A percentile compares a stretch with the other conserved stretches of the same genome.
Conservation (phyloP, 352 stramenopile species). For the Phytophthora colocasiae region DNA sequence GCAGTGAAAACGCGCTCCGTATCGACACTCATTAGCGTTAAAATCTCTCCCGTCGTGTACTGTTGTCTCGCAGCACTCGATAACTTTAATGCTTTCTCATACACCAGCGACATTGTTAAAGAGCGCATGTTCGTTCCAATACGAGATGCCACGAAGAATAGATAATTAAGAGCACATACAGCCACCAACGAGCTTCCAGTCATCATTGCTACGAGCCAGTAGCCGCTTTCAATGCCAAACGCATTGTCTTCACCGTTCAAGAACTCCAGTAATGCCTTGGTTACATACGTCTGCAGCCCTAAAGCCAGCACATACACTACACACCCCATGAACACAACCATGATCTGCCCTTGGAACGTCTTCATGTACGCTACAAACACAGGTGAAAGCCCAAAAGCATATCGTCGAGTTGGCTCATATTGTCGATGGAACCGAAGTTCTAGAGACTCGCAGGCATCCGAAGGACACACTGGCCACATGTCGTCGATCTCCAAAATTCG, state of each 20-base stretch:
- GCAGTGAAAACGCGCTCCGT: constrained; percentile 43
- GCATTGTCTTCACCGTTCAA: constrained; percentile 38
- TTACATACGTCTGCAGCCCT: constrained; percentile 37
- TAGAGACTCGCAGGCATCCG: constrained; percentile 33
- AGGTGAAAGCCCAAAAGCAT: constrained; percentile 24
- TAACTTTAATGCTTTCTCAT: constrained; percentile 64
- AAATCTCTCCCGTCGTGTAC: constrained; percentile 47
- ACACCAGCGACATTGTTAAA: constrained; percentile 52
- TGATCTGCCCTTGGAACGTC: constrained; percentile 29
- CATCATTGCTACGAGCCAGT: constrained; percentile 41
- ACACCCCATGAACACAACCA: constrained; percentile 16
- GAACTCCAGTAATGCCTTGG: constrained; percentile 37
- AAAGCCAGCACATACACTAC: constrained; percentile 39
- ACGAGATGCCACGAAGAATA: constrained; percentile 42
- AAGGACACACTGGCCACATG: constrained; percentile 36
- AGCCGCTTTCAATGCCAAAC: constrained; percentile 37
- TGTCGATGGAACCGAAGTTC: constrained; percentile 26
- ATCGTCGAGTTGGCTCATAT: constrained; percentile 20
- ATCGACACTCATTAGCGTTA: constrained; percentile 53
- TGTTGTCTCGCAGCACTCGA: constrained; percentile 52
- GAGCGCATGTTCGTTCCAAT: constrained; percentile 51
- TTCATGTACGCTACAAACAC: constrained; percentile 21
- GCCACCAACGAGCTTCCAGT: constrained; percentile 24
- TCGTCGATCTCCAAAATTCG: constrained; percentile 39
- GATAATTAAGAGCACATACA: constrained; percentile 44